Evolutionary conservation across 1,284 basidiomycete genomes (phyloP).

Genomic region (Boletus hoseneyae): DNA sequence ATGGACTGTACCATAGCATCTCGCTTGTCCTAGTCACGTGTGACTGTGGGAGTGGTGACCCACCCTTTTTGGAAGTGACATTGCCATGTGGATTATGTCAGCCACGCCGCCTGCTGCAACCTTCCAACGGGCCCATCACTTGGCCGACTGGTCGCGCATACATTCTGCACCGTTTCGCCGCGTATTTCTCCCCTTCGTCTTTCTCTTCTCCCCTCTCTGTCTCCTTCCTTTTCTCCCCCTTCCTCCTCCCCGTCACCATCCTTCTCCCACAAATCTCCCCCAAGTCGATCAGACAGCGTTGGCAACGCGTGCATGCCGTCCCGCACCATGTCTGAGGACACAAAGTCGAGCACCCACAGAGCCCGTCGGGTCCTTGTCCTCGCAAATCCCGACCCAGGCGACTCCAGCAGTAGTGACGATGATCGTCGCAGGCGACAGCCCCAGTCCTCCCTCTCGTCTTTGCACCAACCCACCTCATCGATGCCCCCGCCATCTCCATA

Average conservation of each 20-base stretch:
- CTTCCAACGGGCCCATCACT: conserved; percentile 30
- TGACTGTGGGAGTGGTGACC: conserved; percentile 3
- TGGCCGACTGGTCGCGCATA: conserved; percentile 24
- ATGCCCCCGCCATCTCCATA: conserved; percentile 25
- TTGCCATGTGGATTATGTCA: conserved; percentile 32
- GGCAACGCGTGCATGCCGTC: conserved; percentile 32
- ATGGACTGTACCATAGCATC: too few species aligned
- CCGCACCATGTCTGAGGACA: conserved; percentile 44
- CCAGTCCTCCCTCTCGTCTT: conserved; percentile 28
- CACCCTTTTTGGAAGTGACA: conserved; percentile 14
- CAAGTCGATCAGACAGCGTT: conserved; percentile 25
- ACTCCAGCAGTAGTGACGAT: conserved; percentile 46
- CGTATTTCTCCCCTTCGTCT: conserved; percentile 11
- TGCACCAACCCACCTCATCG: conserved; percentile 23
- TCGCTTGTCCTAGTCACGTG: conserved; percentile 18
- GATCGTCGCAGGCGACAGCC: conserved; percentile 23
- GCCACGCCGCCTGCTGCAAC: conserved; percentile 23
- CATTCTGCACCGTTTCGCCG: conserved; percentile 23
- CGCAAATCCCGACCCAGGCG: conserved; percentile 56
- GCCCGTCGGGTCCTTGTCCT: conserved; percentile 47
- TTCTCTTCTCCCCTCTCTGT: background rate
- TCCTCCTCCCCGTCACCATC: background rate
- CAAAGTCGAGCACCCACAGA: conserved; percentile 34
- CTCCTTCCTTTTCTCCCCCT: background rate
- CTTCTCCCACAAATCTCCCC: conserved; percentile 6